phyloP scores from a whole-genome alignment of 768 basidiomycete species.

The Agaricus blazei region DNA sequence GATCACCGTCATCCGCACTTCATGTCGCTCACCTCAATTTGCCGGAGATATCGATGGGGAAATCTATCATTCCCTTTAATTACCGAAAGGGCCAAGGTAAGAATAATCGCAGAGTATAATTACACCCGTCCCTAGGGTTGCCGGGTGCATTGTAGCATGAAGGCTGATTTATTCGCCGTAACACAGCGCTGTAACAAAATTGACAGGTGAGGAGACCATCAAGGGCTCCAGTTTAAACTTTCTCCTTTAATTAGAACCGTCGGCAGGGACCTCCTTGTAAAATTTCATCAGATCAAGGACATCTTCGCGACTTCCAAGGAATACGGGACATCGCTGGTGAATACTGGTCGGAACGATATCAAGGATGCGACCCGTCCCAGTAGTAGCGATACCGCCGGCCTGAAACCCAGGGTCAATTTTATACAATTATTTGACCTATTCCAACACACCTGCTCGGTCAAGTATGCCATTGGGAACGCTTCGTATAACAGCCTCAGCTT shows the following conservation, averaged over 20 bases:
- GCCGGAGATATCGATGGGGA: conserved; percentile 12
- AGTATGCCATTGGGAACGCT: conserved; percentile 96
- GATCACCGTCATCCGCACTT: conserved; percentile 14
- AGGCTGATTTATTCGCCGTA: no score
- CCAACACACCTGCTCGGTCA: conserved; percentile 77
- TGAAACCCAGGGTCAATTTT: conserved; percentile 23
- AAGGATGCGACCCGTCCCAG: conserved; percentile 88
- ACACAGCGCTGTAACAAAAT: no score
- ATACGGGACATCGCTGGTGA: conserved; percentile 91
- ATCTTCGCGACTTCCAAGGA: conserved; percentile 91
- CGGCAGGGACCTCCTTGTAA: conserved; percentile 47
- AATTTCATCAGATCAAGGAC: conserved; percentile 87
- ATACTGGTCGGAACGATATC: conserved; percentile 84
- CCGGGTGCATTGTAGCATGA: no score
- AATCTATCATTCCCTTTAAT: conserved; percentile 18
- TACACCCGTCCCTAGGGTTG: no score
- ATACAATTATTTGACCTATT: background rate
- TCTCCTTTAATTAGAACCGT: conserved; percentile 6
- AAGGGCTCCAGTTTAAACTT: background rate
- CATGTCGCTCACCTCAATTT: conserved; percentile 16
- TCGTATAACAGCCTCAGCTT: conserved; percentile 95
- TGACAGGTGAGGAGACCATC: background rate
- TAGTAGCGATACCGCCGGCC: conserved; percentile 96
- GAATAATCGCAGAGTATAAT: no score
- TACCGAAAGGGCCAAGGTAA: background rate